Conservation (phyloP, 2,329 filamentous ascomycete species). For the Exophiala aquamarina region DNA sequence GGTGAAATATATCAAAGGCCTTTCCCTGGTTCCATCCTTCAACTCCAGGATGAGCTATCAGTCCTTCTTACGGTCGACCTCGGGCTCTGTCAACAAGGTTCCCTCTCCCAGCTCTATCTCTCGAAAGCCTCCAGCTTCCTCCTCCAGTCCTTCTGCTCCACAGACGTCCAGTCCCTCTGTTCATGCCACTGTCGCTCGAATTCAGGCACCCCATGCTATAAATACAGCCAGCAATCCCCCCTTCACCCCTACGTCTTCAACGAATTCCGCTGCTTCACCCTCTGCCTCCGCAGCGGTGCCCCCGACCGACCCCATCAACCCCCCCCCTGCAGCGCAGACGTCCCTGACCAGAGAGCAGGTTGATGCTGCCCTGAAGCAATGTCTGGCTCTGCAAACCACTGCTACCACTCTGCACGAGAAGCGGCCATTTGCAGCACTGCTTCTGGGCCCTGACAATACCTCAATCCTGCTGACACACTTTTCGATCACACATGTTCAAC, state of each 20-base stretch:
- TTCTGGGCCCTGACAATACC: conserved; percentile 52
- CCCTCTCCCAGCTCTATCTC: conserved; percentile 16
- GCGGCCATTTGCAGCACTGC: conserved; percentile 50
- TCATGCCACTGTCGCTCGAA: conserved; percentile 10
- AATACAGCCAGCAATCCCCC: conserved; percentile 6
- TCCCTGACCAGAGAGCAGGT: conserved; percentile 42
- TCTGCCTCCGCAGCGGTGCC: not conserved
- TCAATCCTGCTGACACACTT: conserved; percentile 51
- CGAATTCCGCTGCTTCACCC: not conserved
- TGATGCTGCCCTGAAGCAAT: conserved; percentile 38
- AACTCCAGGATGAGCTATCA: conserved; percentile 16
- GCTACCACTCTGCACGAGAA: conserved; percentile 46
- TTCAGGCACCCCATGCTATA: conserved; percentile 5
- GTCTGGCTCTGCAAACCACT: conserved; percentile 44
- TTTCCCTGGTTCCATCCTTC: too few relatives aligned
- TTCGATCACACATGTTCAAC: conserved; percentile 54
- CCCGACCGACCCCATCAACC: conserved; percentile 2
- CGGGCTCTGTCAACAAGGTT: conserved; percentile 8
- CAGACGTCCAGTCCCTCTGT: conserved; percentile 3
- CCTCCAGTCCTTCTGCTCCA: conserved; percentile 6
- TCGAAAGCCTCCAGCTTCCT: conserved; percentile 14
- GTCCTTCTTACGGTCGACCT: conserved; percentile 18
- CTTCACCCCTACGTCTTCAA: conserved; percentile 15
- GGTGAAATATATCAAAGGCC: too few relatives aligned
- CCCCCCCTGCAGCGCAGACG: conserved; percentile 4